A percentile compares a stretch with the other conserved stretches of the same genome.
Evolutionary conservation across 768 basidiomycete species (phyloP).

Genomic region (Termitomyces sp.): DNA sequence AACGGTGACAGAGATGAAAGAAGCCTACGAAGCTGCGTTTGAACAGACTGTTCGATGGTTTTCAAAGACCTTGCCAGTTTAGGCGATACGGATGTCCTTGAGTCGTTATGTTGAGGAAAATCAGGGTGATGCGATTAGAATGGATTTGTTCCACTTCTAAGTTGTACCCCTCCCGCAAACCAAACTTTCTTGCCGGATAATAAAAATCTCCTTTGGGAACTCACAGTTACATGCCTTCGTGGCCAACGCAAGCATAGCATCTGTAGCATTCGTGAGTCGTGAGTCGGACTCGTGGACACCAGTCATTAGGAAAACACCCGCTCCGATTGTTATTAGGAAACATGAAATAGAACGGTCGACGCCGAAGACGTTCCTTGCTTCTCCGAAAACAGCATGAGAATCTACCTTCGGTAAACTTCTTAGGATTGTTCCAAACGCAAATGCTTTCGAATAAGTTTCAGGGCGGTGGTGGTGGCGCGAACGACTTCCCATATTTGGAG

Average conservation of each 20-base stretch:
- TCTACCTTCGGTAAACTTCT: too few relatives aligned
- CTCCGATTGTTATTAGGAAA: neutral
- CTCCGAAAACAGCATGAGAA: too few relatives aligned
- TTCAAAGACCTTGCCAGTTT: constrained; percentile 32
- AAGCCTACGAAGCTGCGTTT: constrained; percentile 38
- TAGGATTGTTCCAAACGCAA: too few relatives aligned
- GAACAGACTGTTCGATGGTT: constrained; percentile 44
- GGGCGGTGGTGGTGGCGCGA: too few relatives aligned
- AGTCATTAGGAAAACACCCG: neutral
- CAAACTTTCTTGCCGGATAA: neutral
- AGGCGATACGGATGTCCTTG: neutral
- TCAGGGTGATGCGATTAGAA: neutral
- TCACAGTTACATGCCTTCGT: too few relatives aligned
- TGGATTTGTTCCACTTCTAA: neutral
- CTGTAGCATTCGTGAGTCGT: neutral
- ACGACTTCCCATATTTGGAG: too few relatives aligned
- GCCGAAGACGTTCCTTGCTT: too few relatives aligned
- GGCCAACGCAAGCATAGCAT: neutral
- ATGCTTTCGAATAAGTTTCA: too few relatives aligned
- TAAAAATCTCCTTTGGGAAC: too few relatives aligned
- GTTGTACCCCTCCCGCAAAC: neutral
- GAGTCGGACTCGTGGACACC: too few relatives aligned
- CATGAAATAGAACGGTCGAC: too few relatives aligned
- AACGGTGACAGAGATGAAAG: constrained; percentile 33
- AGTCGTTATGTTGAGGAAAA: neutral